Evolutionary conservation across 2,329 filamentous ascomycete genomes (phyloP).

Genomic region (Colletotrichum spinosum): DNA sequence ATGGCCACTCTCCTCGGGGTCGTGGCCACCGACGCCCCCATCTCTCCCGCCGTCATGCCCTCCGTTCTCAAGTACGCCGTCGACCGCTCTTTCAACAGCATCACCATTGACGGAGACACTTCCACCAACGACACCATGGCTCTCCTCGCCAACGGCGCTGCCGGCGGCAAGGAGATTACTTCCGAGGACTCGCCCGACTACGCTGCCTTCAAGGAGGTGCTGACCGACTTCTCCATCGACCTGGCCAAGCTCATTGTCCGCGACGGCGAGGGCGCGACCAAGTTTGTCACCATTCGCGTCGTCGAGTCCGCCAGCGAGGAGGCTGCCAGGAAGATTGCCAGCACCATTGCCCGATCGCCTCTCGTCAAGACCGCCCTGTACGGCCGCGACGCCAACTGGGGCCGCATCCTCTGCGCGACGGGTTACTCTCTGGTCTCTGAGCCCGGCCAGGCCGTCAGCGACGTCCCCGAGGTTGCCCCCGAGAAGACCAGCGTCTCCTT

Average conservation of each 20-base stretch:
- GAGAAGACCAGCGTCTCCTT: conserved; percentile 83
- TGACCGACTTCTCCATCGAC: conserved; percentile 83
- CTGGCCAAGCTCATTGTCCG: conserved; percentile 94
- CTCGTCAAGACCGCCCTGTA: conserved; percentile 98
- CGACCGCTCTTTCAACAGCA: conserved; percentile 92
- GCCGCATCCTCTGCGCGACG: conserved; percentile 93
- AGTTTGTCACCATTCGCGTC: conserved; percentile 95
- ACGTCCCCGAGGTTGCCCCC: conserved; percentile 73
- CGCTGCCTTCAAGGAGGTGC: conserved; percentile 73
- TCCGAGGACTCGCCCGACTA: conserved; percentile 71
- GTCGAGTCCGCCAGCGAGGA: conserved; percentile 76
- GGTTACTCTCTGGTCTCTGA: conserved; percentile 79
- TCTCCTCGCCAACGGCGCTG: conserved; percentile 94
- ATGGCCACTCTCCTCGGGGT: conserved; percentile 97
- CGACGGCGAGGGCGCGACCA: conserved; percentile 96
- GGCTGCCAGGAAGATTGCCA: conserved; percentile 83
- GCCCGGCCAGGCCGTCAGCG: conserved; percentile 66
- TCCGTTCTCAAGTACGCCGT: conserved; percentile 79
- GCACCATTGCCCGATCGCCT: conserved; percentile 88
- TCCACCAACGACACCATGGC: conserved; percentile 98
- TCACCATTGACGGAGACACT: conserved; percentile 96
- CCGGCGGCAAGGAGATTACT: conserved; percentile 75
- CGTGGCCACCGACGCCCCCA: conserved; percentile 89
- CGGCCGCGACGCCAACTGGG: conserved; percentile 98
- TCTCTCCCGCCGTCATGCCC: conserved; percentile 75